These are phyloP conservation scores for Setomelanomma holmii DNA, from an alignment of 2,329 filamentous ascomycete genomes.

Conservation along the genomic window DNA sequence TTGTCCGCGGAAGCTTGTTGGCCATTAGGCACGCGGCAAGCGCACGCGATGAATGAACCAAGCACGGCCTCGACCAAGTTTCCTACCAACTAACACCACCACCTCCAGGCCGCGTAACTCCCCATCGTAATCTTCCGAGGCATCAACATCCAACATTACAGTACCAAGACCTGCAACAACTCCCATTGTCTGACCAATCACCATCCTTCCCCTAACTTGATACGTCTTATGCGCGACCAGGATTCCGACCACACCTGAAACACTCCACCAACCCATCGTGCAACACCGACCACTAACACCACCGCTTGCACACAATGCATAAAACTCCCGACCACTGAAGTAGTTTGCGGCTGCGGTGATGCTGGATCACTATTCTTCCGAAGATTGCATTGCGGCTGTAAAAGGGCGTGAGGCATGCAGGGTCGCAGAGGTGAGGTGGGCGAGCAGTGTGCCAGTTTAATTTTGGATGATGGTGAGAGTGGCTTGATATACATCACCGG, in stretches of 20 bases:
- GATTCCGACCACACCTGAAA: conserved; percentile 25
- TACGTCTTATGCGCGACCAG: conserved; percentile 21
- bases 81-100: neutral
- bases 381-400: conserved; percentile 21
- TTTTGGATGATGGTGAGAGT: conserved; percentile 1
- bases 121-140: neutral
- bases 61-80: neutral
- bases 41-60: neutral
- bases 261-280: conserved; percentile 14
- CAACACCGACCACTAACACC: conserved; percentile 14
- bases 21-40: neutral
- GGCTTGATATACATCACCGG: conserved; percentile 3
- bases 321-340: neutral
- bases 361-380: conserved; percentile 12
- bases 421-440: conserved; percentile 7
- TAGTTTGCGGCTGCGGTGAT: neutral
- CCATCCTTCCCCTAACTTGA: conserved; percentile 6
- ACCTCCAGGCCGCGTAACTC: neutral
- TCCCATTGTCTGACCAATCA: conserved; percentile 15
- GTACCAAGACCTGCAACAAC: conserved; percentile 20
- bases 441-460: conserved; percentile 7
- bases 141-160: conserved; percentile 17
- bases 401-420: conserved; percentile 9
- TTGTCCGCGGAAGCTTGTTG: neutral
- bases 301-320: conserved; percentile 2